Evolutionary conservation across 257 asterid species (phyloP), one percentile per base, ranked within the genome.

Genomic region (Hygrophila difformis): DNA sequence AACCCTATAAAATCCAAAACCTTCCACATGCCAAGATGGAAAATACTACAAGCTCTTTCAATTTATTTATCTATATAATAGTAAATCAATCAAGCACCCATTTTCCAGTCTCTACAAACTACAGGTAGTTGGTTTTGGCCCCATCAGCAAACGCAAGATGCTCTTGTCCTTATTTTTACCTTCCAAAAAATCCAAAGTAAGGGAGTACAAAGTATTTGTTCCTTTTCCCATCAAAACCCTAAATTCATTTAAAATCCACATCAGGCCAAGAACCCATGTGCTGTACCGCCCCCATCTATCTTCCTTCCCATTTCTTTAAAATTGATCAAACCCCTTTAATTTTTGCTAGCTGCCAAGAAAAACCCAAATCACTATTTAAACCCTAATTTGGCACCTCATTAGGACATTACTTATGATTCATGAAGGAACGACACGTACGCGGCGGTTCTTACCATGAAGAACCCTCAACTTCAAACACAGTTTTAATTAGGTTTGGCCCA

Each of bases 261-360:
- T 55, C 67, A 61, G 54, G 62, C 62, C 76, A 68, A 13, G 22
- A 67, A 55, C 87, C n/a, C 94, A 72, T 72, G 76, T 72, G 75
- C 67, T 64, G 3, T 34, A 28, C 56, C 53, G 54, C 19, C 67
- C n/a, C 67, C 59, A 55, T 66, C 54, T 37, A 51, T 47, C 8
- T 24, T 24, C 29, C 29, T 24, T n/a, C 31, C 55, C 9, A 19
- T 51, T 61, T 60, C 60, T 72, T 44, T 56, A 19, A 29, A 51
- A 9, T 26, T 3, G 31, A 8, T n/a, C n/a, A n/a, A n/a, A n/a
- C n/a, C n/a, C n/a, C n/a, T n/a, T n/a, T n/a, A n/a, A 8, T 26
- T 26, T 60, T 57, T 57, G 24, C 43, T 24, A 8, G 55, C 75
- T 59, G 59, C 38, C 48, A 40, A 42, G 67, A 70, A 71, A 66